Percentiles rank a stretch among this genome's conserved stretches.
phyloP scores from a whole-genome alignment of 1,284 basidiomycete genomes.

The Pseudozyma hubeiensis region DNA sequence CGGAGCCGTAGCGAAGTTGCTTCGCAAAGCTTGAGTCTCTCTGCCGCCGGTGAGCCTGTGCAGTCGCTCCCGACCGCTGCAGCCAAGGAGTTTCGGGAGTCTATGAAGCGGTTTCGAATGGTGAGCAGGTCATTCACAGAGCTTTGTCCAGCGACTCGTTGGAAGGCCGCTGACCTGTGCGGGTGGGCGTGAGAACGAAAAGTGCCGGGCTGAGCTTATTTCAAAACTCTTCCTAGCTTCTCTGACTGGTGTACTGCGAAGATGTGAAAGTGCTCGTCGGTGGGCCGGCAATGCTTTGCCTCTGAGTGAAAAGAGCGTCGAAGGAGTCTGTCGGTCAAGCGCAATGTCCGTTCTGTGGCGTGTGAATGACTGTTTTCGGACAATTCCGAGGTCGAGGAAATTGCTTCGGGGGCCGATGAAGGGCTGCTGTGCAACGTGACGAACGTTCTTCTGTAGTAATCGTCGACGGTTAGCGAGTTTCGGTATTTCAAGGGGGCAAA shows the following conservation, averaged over 20 bases:
- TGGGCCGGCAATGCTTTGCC: no score
- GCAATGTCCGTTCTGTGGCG: no score
- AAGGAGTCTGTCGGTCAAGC: no score
- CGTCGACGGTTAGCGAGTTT: no score
- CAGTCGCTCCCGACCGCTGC: no score
- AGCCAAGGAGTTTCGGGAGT: no score
- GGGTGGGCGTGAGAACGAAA: slow-evolving; percentile 6
- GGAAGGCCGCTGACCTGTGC: slow-evolving; percentile 1
- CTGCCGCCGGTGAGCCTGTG: not conserved
- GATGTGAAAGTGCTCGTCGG: not conserved
- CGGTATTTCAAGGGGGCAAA: not conserved
- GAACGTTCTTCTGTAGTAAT: not conserved
- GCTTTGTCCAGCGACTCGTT: slow-evolving; percentile 9
- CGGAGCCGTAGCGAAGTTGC: not conserved
- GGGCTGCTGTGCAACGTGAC: no score
- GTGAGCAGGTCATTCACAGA: slow-evolving; percentile 9
- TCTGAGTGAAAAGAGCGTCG: no score
- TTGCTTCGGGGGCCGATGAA: not conserved
- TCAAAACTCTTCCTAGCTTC: not conserved
- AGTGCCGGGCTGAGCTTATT: slow-evolving; percentile 1
- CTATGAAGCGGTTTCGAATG: not conserved
- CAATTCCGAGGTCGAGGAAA: not conserved
- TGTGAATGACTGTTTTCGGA: not conserved
- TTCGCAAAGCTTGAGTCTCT: not conserved
- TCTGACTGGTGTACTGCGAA: no score